phyloP scores from a whole-genome alignment of 805 yeast species.

The Lipomyces spencermartinsiae region DNA sequence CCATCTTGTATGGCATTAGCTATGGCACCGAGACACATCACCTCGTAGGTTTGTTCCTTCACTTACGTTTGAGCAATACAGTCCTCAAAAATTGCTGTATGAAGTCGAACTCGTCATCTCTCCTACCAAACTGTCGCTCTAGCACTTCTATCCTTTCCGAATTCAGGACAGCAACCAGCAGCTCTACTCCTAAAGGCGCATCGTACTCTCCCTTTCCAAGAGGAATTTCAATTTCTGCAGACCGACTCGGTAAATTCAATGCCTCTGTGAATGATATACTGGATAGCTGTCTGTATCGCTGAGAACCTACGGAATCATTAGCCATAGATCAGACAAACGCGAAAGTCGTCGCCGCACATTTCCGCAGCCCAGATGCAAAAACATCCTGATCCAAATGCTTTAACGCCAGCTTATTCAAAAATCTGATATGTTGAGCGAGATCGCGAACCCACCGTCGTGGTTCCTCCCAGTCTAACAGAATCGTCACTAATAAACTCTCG shows the following conservation, averaged over 20 bases:
- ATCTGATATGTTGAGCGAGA: slow-evolving; percentile 23
- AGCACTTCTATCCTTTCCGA: slow-evolving; percentile 36
- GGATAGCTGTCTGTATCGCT: slow-evolving; percentile 35
- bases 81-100: slow-evolving; percentile 44
- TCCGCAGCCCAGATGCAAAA: slow-evolving; percentile 32
- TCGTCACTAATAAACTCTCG: slow-evolving; percentile 17
- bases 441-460: slow-evolving; percentile 35
- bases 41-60: neutral
- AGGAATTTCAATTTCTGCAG: slow-evolving; percentile 39
- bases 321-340: neutral
- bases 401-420: slow-evolving; percentile 20
- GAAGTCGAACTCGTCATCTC: slow-evolving; percentile 42
- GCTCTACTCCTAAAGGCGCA: slow-evolving; percentile 42
- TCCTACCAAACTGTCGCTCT: slow-evolving; percentile 37
- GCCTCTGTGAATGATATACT: slow-evolving; percentile 25
- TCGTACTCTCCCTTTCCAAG: slow-evolving; percentile 44
- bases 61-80: slow-evolving; percentile 39
- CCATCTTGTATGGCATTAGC: slow-evolving; percentile 12
- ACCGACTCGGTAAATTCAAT: slow-evolving; percentile 15
- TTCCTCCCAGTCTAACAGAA: slow-evolving; percentile 34
- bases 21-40: neutral
- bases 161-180: slow-evolving; percentile 40
- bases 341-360: slow-evolving; percentile 7
- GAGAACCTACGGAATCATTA: slow-evolving; percentile 34
- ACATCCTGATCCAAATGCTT: slow-evolving; percentile 22